Evolutionary conservation across 1,139 yeast species (phyloP), one percentile per base, ranked within the genome.

Genomic region (Hyphopichia fennica): DNA sequence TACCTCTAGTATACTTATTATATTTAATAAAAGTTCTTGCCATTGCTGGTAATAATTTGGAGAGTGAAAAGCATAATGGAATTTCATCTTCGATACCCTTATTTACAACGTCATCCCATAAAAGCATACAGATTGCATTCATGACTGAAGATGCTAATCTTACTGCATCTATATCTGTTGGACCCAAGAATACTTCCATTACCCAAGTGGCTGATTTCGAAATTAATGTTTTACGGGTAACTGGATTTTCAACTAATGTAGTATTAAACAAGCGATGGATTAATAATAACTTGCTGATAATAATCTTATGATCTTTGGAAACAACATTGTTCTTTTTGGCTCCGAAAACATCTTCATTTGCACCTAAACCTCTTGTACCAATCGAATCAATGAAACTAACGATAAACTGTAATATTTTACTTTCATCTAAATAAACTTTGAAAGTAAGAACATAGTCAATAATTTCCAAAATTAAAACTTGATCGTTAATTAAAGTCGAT

Each of bases 111-210:
- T 48, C 48, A 27, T 58, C 56, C 77, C 78, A 72, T 37, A 63
- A 68, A 41, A 53, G 59, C 37, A 52, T 62, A 54, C 81, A 74
- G 19, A 76, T 72, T 17, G 82, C 67, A 39, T 81, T 67, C 50
- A 84, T 56, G 25, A 82, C 68, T 34, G 84, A 77, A 48, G 80
- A 75, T 0, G 90, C 84, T 50, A 85, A 65, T 60, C 95, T 72
- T 3, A 81, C 61, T 18, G 84, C 81, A 37, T 79, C 84, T 29
- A 79, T 53, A 53, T 82, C 87, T 16, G 71, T 63, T 2, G 75
- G 72, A 8, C 79, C 78, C 42, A 69, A 58, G 35, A 81, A 74
- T 3, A 84, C 79, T 44, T 81, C 80, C 66, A 84, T 66, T 1
- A 85, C 69, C 89, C 93, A 82, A 40, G 72, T 72, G 20, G 86